phyloP scores from a whole-genome alignment of 2,329 filamentous ascomycete species.

The Colletotrichum sojae region DNA sequence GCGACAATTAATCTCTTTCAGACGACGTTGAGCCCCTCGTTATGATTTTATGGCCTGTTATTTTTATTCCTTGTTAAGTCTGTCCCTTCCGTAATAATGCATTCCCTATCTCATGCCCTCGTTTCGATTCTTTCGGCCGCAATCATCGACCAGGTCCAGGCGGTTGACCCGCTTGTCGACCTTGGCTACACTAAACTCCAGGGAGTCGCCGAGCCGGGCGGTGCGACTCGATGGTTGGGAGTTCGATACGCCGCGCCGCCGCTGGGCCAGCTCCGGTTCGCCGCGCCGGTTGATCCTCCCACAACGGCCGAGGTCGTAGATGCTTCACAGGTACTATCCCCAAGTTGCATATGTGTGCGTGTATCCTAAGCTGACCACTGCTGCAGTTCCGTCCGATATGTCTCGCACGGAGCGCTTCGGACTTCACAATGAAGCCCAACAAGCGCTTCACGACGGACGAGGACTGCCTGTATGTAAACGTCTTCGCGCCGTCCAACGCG shows the following conservation, averaged over 20 bases:
- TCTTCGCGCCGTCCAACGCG: slow-evolving; percentile 72
- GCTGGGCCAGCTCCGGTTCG: slow-evolving; percentile 75
- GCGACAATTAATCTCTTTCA: background rate
- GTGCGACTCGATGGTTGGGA: slow-evolving; percentile 80
- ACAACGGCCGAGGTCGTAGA: slow-evolving; percentile 21
- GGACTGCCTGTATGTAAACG: slow-evolving; percentile 79
- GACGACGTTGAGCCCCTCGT: slow-evolving; percentile 15
- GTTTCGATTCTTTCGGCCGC: slow-evolving; percentile 33
- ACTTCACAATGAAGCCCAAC: slow-evolving; percentile 44
- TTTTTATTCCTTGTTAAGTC: slow-evolving; percentile 7
- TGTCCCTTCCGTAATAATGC: slow-evolving; percentile 29
- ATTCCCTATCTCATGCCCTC: slow-evolving; percentile 15
- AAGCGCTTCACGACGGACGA: slow-evolving; percentile 57
- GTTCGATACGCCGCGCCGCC: slow-evolving; percentile 83
- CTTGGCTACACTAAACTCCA: slow-evolving; percentile 77
- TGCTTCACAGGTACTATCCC: background rate
- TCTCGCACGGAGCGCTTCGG: slow-evolving; percentile 32
- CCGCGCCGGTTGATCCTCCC: slow-evolving; percentile 70
- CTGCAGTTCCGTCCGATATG: slow-evolving; percentile 35
- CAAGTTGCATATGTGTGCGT: too few species aligned
- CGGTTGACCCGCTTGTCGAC: slow-evolving; percentile 60
- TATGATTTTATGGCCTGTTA: slow-evolving; percentile 1
- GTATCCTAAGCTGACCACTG: too few species aligned
- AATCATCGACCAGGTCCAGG: slow-evolving; percentile 29
- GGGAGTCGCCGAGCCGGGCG: slow-evolving; percentile 64